A percentile compares a stretch with the other conserved stretches of the same genome.
These are phyloP conservation scores for Tubosaeta sp. DNA, from an alignment of 768 basidiomycete genomes.

Conservation along the genomic window DNA sequence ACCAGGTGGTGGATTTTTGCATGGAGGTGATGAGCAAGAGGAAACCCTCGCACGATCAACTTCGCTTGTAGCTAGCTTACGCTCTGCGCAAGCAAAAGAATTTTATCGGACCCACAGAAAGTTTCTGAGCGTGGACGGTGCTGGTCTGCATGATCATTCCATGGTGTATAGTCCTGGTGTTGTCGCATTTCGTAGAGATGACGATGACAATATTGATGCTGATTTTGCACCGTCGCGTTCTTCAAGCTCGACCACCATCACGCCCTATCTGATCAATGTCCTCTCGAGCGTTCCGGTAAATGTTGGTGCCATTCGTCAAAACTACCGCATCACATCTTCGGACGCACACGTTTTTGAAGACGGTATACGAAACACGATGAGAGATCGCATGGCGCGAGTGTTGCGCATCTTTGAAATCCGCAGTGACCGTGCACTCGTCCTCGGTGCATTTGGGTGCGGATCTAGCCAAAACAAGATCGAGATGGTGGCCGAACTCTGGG, in stretches of 20 bases:
- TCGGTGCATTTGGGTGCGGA: constrained; percentile 46
- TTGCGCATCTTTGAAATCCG: constrained; percentile 41
- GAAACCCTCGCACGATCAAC: constrained; percentile 39
- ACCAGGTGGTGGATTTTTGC: constrained; percentile 41
- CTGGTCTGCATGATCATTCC: constrained; percentile 43
- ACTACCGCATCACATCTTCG: constrained; percentile 32
- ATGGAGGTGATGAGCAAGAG: constrained; percentile 45
- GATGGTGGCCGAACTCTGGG: constrained; percentile 42
- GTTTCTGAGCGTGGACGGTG: constrained; percentile 33
- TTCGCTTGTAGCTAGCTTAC: constrained; percentile 38
- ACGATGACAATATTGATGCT: constrained; percentile 21
- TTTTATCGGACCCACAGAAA: constrained; percentile 41
- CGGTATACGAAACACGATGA: constrained; percentile 40
- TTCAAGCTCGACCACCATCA: constrained; percentile 29
- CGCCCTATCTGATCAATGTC: constrained; percentile 37
- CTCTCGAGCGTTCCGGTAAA: constrained; percentile 42
- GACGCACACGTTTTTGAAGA: constrained; percentile 35
- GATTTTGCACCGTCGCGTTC: constrained; percentile 6
- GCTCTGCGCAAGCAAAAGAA: constrained; percentile 28
- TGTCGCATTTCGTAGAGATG: constrained; percentile 39
- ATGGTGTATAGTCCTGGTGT: constrained; percentile 46
- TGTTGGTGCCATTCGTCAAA: constrained; percentile 37
- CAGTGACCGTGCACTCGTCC: constrained; percentile 36
- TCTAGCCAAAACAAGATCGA: constrained; percentile 39
- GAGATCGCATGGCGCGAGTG: constrained; percentile 45